These are phyloP conservation scores for Cladosporium austrohemisphaericum DNA, from an alignment of 2,329 filamentous ascomycete genomes.

Conservation along the genomic window DNA sequence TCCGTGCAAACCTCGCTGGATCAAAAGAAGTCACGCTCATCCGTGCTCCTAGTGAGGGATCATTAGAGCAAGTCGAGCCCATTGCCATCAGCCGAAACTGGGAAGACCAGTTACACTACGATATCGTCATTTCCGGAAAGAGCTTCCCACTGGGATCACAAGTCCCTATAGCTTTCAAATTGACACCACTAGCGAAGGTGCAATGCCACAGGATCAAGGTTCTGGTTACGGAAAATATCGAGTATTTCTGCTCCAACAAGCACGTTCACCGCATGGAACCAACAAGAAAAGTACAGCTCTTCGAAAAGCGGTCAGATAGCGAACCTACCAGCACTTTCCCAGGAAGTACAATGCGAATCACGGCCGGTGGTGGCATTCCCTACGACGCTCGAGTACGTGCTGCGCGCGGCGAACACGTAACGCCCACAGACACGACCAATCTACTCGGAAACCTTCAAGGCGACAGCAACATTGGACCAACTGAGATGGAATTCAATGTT, in stretches of 20 bases:
- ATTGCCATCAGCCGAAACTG: conserved; percentile 91
- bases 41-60: conserved; percentile 80
- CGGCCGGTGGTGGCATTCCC: conserved; percentile 76
- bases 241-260: conserved; percentile 85
- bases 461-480: conserved; percentile 76
- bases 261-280: conserved; percentile 81
- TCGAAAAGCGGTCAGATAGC: conserved; percentile 82
- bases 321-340: conserved; percentile 69
- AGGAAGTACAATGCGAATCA: conserved; percentile 70
- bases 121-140: conserved; percentile 94
- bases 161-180: conserved; percentile 89
- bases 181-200: conserved; percentile 88
- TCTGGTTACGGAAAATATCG: conserved; percentile 82
- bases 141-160: conserved; percentile 85
- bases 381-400: conserved; percentile 57
- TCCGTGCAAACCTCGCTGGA: conserved; percentile 82
- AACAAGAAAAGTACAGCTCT: conserved; percentile 76
- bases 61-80: conserved; percentile 84
- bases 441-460: conserved; percentile 75
- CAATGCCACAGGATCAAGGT: conserved; percentile 91
- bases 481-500: conserved; percentile 91
- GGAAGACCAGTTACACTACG: conserved; percentile 94
- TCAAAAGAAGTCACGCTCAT: conserved; percentile 79
- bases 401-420: conserved; percentile 53
- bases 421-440: conserved; percentile 59